Evolutionary conservation across 495 filamentous ascomycete genomes (phyloP), one percentile per base, ranked within the genome.

Genomic region (Chaetomium cochliodes): DNA sequence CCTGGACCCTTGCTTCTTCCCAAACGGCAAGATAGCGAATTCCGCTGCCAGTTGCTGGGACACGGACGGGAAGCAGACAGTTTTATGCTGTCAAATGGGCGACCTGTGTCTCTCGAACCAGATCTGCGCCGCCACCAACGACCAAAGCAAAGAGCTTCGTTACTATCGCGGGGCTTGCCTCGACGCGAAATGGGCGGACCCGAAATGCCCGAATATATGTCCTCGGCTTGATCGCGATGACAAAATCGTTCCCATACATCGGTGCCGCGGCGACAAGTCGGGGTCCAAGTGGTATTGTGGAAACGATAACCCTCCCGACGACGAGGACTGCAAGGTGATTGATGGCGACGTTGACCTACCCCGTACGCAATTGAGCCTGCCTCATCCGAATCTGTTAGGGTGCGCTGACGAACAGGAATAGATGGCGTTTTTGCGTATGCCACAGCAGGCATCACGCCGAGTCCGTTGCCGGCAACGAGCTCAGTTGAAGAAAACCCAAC

Each of bases 141-240:
- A 18, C 9, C 20, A 9, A 0, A 13, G 1, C 37, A 28, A 39
- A 16, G 23, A 33, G 1, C 1, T 26, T 9, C 15, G 7, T 11
- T 60, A 33, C 50, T 69, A 69, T 47, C 67, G 64, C 7, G 67
- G 67, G 5, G 47, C 50, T 22, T 69, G 67, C 53, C 25, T 20
- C 56, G 53, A 57, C 44, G 13, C 26, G 20, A 39, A 2, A 1
- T 62, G 65, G 65, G 15, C n/a, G 11, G 22, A 23, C 33, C 20
- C 50, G 8, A 30, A 2, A 25, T 65, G 64, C 46, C 56, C 64
- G 16, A n/a, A 22, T 0, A 30, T 49, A 15, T 65, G 64, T 15
- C 16, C 13, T 3, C 55, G 8, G 9, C 26, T 12, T 6, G 42
- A 41, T 1, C 0, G n/a, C 33, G 5, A 26, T 2, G 15, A 25